Evolutionary conservation across 257 asterid genomes (phyloP), one percentile per base, ranked within the genome.

Genomic region (Cynanchum wilfordii): DNA sequence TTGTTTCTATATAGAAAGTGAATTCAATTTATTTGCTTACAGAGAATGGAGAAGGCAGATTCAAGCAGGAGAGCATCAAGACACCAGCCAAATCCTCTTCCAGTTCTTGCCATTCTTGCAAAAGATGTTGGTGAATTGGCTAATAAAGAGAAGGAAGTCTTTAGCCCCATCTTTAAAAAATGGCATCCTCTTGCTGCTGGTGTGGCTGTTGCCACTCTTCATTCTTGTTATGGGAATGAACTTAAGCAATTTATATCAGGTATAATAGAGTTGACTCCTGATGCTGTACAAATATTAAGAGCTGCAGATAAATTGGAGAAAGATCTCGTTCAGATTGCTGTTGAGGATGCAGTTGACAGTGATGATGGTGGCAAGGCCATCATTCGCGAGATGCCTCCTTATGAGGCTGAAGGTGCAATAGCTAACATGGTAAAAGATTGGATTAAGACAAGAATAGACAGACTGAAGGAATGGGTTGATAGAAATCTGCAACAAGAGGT

Each of bases 111-210:
- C 72, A 95, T 95, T 71, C 92, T 95, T 78, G 98, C 99, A 57
- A 95, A 95, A 86, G 99, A 90, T 81, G 97, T 92, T 4, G 96
- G 96, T 22, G 93, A 86, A 79, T 92, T 89, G 66, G 99, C 97
- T 69, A 72, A 71, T 66, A 86, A 92, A 69, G 99, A 95, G 86
- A 88, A 89, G 80, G 85, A 78, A 75, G 77, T 74, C 24, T 95
- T 95, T 75, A 95, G 99, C 78, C 98, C 98, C 70, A 86, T 89
- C 82, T 80, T 95, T 78, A 95, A 91, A 88, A 81, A 68, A 72
- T 92, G 99, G 99, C 99, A 95, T 86, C 98, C 99, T 38, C 86
- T 95, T 78, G 93, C 97, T 45, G 99, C 98, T 55, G 99, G 99
- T 68, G 95, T 90, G 75, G 98, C 95, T 71, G 98, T 92, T 79